Conservation (phyloP, 2,329 filamentous ascomycete genomes). For the Tolypocladium endophyticum region DNA sequence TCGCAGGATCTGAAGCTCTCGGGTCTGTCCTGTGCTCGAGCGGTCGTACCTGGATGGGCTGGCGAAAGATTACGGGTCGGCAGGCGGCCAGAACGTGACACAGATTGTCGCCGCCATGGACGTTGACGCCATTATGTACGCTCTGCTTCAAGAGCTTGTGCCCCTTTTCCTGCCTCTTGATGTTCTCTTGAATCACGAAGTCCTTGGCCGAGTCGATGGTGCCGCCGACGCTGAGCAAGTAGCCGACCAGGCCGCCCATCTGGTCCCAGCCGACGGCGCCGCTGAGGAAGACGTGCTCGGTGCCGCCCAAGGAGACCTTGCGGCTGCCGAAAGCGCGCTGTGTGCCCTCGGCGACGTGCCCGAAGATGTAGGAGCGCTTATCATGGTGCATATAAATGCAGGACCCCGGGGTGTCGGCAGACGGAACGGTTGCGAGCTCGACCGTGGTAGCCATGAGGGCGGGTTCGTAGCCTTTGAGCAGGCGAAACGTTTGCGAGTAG, state of each 20-base stretch:
- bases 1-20: slow-evolving; percentile 13
- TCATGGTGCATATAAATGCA: slow-evolving; percentile 71
- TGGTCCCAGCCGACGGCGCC: slow-evolving; percentile 67
- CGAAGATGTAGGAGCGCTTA: slow-evolving; percentile 74
- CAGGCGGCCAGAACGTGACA: slow-evolving; percentile 73
- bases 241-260: slow-evolving; percentile 72
- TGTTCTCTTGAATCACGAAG: slow-evolving; percentile 26
- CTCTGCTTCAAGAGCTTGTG: slow-evolving; percentile 13
- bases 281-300: slow-evolving; percentile 73
- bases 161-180: slow-evolving; percentile 28
- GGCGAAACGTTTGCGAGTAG: background rate
- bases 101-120: slow-evolving; percentile 76
- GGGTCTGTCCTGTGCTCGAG: slow-evolving; percentile 52
- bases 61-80: slow-evolving; percentile 76
- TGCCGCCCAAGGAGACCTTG: slow-evolving; percentile 51
- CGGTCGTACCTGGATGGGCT: slow-evolving; percentile 62
- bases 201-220: slow-evolving; percentile 37
- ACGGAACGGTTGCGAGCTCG: slow-evolving; percentile 71
- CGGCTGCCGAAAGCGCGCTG: slow-evolving; percentile 67
- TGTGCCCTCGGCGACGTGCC: slow-evolving; percentile 71
- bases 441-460: slow-evolving; percentile 59
- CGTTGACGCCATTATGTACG: slow-evolving; percentile 33
- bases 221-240: slow-evolving; percentile 77
- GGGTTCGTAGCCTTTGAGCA: background rate
- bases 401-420: slow-evolving; percentile 78